Conservation (phyloP, 225 moss, liverwort and hornwort genomes). For the Bryoerythrophyllum caledonicum region DNA sequence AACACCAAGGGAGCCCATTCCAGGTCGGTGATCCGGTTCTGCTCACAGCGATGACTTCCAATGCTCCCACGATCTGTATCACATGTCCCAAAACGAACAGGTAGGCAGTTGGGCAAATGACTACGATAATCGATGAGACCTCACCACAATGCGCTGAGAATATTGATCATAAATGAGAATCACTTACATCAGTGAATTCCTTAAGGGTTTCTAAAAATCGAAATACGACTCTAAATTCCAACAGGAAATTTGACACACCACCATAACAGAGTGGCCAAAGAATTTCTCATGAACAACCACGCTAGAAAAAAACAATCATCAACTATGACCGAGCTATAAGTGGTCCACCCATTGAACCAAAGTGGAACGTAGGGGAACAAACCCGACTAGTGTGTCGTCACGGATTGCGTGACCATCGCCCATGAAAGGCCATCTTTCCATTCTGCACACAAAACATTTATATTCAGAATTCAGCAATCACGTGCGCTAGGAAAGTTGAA, state of each 20-base stretch:
- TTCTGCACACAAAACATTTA: conserved; percentile 41
- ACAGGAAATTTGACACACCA: neutral
- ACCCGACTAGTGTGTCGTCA: conserved; percentile 34
- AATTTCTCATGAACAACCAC: conserved; percentile 12
- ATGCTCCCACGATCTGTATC: neutral
- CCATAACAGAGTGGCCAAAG: conserved; percentile 4
- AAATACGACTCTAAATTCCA: neutral
- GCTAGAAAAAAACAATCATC: neutral
- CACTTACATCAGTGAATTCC: conserved; percentile 1
- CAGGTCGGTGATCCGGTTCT: neutral
- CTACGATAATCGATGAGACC: neutral
- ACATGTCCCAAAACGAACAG: neutral
- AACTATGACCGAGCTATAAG: neutral
- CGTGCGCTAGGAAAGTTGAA: neutral
- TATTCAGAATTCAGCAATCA: conserved; percentile 25
- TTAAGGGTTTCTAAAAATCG: neutral
- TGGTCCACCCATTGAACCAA: conserved; percentile 2
- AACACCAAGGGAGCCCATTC: neutral
- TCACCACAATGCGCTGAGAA: neutral
- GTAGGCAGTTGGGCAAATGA: neutral
- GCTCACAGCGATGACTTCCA: neutral
- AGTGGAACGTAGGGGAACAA: neutral
- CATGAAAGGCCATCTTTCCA: conserved; percentile 62
- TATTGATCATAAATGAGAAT: neutral
- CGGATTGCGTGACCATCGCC: conserved; percentile 46